Evolutionary conservation across 371 early-diverging fungal species (phyloP), one percentile per base, ranked within the genome.

Genomic region (Capillidium rhysosporum): DNA sequence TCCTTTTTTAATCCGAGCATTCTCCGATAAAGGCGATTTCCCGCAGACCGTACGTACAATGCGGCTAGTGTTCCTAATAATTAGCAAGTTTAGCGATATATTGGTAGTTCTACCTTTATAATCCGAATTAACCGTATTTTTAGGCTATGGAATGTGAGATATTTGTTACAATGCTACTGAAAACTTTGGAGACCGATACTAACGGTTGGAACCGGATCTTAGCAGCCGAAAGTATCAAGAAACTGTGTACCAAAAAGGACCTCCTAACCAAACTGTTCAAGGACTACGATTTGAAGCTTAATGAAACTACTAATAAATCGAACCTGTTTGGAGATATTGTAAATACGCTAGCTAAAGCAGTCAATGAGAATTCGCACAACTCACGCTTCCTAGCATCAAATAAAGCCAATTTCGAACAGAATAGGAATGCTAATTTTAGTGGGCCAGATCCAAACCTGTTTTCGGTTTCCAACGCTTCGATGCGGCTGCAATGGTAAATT

Each of bases 71-170:
- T 73, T 79, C 54, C 73, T 82, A 30, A 69, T 93, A 21, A 75
- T 92, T 41, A 81, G 81, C 53, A 73, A 86, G 51, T 83, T 90
- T 59, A 76, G 74, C 55, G 72, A 72, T 31, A 69, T 79, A 4
- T 58, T 94, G 70, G 80, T 79, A 72, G 56, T 56, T 16, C 31
- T 8, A 46, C 24, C n/a, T 8, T 9, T 14, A 58, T 44, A 46
- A 20, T 54, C 21, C 40, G n/a, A 40, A 30, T 14, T 41, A 10
- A 24, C 52, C 14, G 26, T 47, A 39, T 56, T 30, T 26, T 20
- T 60, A 82, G 84, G 59, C 70, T 8, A 85, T 82, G 63, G 94
- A 93, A 57, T 88, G 90, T 63, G 95, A 94, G 61, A 85, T 94
- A 28, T 91, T 93, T 55, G 61, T 96, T 44, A 77, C 89, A 4